Evolutionary conservation across 2,329 filamentous ascomycete genomes (phyloP).

Genomic region (Verticillium nonalfalfae): DNA sequence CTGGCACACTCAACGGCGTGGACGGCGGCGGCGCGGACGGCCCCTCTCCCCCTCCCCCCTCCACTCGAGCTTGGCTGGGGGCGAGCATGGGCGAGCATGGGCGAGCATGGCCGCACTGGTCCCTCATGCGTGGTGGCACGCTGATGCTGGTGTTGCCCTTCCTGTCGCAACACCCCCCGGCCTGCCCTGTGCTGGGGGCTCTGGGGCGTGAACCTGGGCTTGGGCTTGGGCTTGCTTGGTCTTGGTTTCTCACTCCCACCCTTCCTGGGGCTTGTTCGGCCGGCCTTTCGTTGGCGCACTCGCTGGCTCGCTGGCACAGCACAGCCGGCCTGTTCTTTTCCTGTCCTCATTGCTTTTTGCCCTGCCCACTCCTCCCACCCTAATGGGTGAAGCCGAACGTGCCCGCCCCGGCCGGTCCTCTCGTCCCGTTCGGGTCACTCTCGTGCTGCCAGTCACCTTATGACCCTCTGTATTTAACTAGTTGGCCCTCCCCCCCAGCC

Average conservation of each 20-base stretch:
- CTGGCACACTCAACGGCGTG: background rate
- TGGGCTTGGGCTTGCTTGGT: background rate
- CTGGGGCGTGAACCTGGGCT: background rate
- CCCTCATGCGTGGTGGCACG: background rate
- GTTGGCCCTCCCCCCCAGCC: conserved; percentile 31
- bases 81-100: background rate
- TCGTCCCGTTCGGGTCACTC: background rate
- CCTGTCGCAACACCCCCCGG: background rate
- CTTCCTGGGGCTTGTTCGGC: background rate
- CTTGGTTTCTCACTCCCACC: background rate
- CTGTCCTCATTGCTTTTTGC: background rate
- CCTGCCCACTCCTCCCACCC: background rate
- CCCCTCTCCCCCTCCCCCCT: background rate
- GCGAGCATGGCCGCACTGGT: background rate
- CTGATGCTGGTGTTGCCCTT: background rate
- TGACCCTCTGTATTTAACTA: conserved; percentile 20
- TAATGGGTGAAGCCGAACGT: background rate
- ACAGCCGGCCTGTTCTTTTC: background rate
- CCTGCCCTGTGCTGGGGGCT: background rate
- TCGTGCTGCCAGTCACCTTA: background rate
- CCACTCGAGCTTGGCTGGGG: background rate
- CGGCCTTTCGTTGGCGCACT: background rate
- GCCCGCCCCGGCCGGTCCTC: background rate
- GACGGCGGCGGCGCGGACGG: background rate
- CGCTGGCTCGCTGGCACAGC: background rate